Conservation (phyloP, 495 filamentous ascomycete genomes). For the Sporormia fimetaria region DNA sequence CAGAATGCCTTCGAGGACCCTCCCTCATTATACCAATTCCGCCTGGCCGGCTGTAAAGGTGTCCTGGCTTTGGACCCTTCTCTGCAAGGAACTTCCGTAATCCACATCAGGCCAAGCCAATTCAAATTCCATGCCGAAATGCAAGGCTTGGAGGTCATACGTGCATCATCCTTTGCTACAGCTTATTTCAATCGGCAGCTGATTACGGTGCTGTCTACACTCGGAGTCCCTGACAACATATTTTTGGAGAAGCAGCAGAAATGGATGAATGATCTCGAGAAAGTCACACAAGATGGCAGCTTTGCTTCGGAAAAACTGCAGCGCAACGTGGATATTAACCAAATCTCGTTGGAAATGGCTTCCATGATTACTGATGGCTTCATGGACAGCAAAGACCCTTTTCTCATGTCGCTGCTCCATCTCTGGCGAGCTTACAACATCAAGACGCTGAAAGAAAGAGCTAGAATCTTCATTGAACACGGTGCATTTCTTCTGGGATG, state of each 20-base stretch:
- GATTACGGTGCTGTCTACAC: slow-evolving; percentile 67
- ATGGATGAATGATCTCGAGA: slow-evolving; percentile 53
- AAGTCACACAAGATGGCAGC: slow-evolving; percentile 52
- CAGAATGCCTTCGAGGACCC: slow-evolving; percentile 35
- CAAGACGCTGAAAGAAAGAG: slow-evolving; percentile 74
- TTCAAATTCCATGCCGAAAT: slow-evolving; percentile 70
- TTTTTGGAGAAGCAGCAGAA: slow-evolving; percentile 55
- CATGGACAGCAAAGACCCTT: slow-evolving; percentile 64
- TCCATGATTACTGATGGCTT: slow-evolving; percentile 72
- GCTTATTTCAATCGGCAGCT: slow-evolving; percentile 83
- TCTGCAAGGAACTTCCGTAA: slow-evolving; percentile 37
- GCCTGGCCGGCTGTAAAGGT: slow-evolving; percentile 84
- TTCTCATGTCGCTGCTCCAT: slow-evolving; percentile 53
- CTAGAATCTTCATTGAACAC: slow-evolving; percentile 66
- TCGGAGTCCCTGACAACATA: slow-evolving; percentile 56
- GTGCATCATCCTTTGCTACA: slow-evolving; percentile 57
- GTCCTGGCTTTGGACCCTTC: slow-evolving; percentile 54
- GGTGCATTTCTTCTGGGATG: slow-evolving; percentile 86
- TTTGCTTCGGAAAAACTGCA: slow-evolving; percentile 55
- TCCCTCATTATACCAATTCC: slow-evolving; percentile 84
- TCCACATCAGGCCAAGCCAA: slow-evolving; percentile 72
- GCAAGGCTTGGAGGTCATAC: slow-evolving; percentile 71
- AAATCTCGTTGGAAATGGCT: slow-evolving; percentile 61
- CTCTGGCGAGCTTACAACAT: slow-evolving; percentile 31
- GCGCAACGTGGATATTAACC: slow-evolving; percentile 74